Evolutionary conservation across 1,139 yeast genomes (phyloP).

Genomic region (Debaryomycetaceae sp.): DNA sequence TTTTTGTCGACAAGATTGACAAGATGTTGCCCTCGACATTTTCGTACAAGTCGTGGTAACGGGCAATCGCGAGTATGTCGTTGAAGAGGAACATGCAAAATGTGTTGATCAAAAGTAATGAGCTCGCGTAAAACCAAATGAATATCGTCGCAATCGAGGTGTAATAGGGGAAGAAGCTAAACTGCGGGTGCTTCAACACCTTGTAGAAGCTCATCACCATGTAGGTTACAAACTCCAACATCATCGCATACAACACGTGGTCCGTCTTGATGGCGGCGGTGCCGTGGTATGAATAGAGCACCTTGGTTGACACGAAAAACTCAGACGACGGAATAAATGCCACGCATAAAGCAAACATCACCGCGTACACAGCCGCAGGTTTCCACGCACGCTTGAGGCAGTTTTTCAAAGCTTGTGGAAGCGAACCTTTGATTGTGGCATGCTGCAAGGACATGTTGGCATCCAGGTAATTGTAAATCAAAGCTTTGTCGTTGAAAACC

Average conservation of each 20-base stretch:
- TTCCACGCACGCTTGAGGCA: neutral
- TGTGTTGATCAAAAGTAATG: slow-evolving; percentile 14
- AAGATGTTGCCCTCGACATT: neutral
- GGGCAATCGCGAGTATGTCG: slow-evolving; percentile 18
- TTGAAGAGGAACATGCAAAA: slow-evolving; percentile 16
- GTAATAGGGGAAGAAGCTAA: slow-evolving; percentile 13
- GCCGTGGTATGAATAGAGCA: slow-evolving; percentile 11
- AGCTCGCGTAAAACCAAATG: slow-evolving; percentile 21
- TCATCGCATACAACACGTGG: slow-evolving; percentile 19
- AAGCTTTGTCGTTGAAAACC: slow-evolving; percentile 15
- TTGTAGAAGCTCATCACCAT: slow-evolving; percentile 12
- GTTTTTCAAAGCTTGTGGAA: neutral
- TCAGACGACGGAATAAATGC: slow-evolving; percentile 15
- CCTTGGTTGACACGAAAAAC: slow-evolving; percentile 17
- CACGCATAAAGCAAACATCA: slow-evolving; percentile 8
- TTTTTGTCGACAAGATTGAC: slow-evolving; percentile 13
- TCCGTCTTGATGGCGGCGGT: slow-evolving; percentile 17
- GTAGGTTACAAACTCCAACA: slow-evolving; percentile 14
- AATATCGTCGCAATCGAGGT: slow-evolving; percentile 16
- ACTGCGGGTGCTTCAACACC: slow-evolving; percentile 13
- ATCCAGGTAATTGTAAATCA: slow-evolving; percentile 14
- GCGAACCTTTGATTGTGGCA: neutral
- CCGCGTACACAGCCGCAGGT: neutral
- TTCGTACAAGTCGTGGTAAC: slow-evolving; percentile 9
- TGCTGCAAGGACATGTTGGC: slow-evolving; percentile 7